Percentiles rank a stretch among this genome's conserved stretches.
phyloP scores from a whole-genome alignment of 2,329 filamentous ascomycete genomes.

The Sphaerostilbella broomeana region DNA sequence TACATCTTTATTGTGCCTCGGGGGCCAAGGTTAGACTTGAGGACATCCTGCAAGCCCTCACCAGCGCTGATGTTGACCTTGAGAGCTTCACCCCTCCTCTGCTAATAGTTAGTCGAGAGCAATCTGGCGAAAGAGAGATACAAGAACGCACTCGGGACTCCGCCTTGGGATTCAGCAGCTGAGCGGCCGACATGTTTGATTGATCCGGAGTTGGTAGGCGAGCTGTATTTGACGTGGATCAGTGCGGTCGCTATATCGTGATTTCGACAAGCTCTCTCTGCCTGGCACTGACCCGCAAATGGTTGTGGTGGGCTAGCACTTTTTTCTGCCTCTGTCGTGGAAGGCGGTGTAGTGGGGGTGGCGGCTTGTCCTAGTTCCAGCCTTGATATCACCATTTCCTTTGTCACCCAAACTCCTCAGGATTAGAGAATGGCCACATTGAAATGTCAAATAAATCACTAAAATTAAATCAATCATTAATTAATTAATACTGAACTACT shows the following conservation, averaged over 20 bases:
- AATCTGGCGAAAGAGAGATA: not conserved
- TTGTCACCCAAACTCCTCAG: too few species aligned
- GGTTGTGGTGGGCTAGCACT: slow-evolving; percentile 15
- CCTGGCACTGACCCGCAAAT: slow-evolving; percentile 13
- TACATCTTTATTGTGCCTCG: slow-evolving; percentile 95
- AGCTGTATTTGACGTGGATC: slow-evolving; percentile 8
- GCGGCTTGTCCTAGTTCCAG: too few species aligned
- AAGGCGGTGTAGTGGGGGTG: slow-evolving; percentile 26
- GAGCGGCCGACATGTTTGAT: slow-evolving; percentile 83
- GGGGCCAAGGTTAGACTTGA: slow-evolving; percentile 93
- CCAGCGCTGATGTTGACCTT: slow-evolving; percentile 95
- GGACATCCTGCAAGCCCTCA: slow-evolving; percentile 86
- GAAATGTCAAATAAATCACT: too few species aligned
- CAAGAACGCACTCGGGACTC: slow-evolving; percentile 75
- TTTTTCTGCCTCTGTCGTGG: slow-evolving; percentile 16
- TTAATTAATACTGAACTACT: too few species aligned
- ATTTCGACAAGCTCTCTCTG: slow-evolving; percentile 15
- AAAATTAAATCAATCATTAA: too few species aligned
- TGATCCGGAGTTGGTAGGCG: slow-evolving; percentile 4
- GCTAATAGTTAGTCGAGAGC: slow-evolving; percentile 15
- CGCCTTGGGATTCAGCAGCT: slow-evolving; percentile 97
- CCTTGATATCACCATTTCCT: too few species aligned
- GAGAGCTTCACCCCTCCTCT: slow-evolving; percentile 95
- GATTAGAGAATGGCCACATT: too few species aligned
- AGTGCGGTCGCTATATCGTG: slow-evolving; percentile 19